These are phyloP conservation scores for Candida loeiensis DNA, from an alignment of 805 yeast genomes.

Conservation along the genomic window DNA sequence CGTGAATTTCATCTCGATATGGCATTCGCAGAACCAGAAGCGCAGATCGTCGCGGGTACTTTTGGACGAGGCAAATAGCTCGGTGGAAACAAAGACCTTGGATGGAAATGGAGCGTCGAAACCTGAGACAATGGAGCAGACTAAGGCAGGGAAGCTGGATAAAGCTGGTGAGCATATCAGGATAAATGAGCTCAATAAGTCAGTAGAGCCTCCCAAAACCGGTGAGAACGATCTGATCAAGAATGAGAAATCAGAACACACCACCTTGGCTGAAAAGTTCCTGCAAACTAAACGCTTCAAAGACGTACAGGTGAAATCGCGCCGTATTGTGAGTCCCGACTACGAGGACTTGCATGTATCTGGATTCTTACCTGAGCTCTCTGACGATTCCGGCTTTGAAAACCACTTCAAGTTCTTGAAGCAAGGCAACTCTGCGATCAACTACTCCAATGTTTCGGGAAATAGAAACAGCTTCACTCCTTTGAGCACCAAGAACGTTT, in stretches of 20 bases:
- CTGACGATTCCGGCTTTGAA: conserved; percentile 48
- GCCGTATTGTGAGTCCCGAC: conserved; percentile 42
- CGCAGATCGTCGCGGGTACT: conserved; percentile 1
- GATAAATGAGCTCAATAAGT: too few relatives aligned
- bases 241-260: too few relatives aligned
- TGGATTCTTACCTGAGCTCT: conserved; percentile 44
- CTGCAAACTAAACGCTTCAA: conserved; percentile 31
- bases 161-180: too few relatives aligned
- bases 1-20: conserved; percentile 34
- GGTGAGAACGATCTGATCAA: too few relatives aligned
- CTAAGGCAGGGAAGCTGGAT: too few relatives aligned
- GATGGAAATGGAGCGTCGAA: too few relatives aligned
- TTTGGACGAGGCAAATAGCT: not conserved
- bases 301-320: conserved; percentile 41
- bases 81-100: conserved; percentile 1
- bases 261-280: conserved; percentile 6
- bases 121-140: too few relatives aligned
- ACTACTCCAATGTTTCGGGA: conserved; percentile 16
- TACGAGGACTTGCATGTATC: conserved; percentile 40
- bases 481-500: conserved; percentile 28
- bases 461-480: conserved; percentile 24
- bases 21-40: conserved; percentile 33
- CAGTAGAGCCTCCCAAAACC: too few relatives aligned
- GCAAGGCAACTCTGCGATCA: conserved; percentile 13
- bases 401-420: conserved; percentile 37